Percentiles rank a stretch among this genome's conserved stretches.
Evolutionary conservation across 768 basidiomycete species (phyloP).

Genomic region (Fibroporia radiculosa): DNA sequence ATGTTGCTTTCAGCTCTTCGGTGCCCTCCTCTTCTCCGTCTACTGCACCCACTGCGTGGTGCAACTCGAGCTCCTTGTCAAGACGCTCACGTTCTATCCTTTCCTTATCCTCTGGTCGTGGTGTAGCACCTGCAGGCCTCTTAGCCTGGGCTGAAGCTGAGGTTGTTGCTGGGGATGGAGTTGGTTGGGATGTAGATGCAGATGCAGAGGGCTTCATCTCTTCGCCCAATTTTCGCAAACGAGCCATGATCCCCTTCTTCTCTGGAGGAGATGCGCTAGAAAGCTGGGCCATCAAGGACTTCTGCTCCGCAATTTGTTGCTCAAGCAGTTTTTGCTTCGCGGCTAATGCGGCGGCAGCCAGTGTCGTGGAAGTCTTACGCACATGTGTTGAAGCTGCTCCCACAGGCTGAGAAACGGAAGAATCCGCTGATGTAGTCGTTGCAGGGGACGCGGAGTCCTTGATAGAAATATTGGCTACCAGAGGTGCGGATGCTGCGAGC

Average conservation of each 20-base stretch:
- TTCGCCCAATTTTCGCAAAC: constrained; percentile 67
- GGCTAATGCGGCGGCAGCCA: constrained; percentile 46
- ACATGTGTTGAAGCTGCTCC: constrained; percentile 19
- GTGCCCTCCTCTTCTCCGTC: constrained; percentile 47
- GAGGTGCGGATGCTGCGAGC: constrained; percentile 73
- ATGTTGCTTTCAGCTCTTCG: constrained; percentile 64
- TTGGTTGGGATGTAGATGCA: constrained; percentile 17
- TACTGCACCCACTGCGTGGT: constrained; percentile 31
- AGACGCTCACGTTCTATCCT: constrained; percentile 56
- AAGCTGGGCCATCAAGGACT: constrained; percentile 69
- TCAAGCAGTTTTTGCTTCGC: constrained; percentile 72
- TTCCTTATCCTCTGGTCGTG: constrained; percentile 37
- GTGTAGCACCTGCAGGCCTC: constrained; percentile 10
- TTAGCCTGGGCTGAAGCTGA: constrained; percentile 21
- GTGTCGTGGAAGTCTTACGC: constrained; percentile 32
- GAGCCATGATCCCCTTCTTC: constrained; percentile 73
- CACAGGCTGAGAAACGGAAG: constrained; percentile 16
- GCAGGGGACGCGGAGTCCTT: constrained; percentile 23
- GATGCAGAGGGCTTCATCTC: constrained; percentile 55
- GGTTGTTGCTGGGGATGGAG: constrained; percentile 21
- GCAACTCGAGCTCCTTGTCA: constrained; percentile 80
- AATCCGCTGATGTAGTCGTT: constrained; percentile 15
- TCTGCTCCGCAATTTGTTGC: constrained; percentile 84
- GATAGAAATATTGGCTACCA: constrained; percentile 55
- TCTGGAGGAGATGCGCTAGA: constrained; percentile 55